Evolutionary conservation across 768 basidiomycete genomes (phyloP).

Genomic region (Harrya chromipes): DNA sequence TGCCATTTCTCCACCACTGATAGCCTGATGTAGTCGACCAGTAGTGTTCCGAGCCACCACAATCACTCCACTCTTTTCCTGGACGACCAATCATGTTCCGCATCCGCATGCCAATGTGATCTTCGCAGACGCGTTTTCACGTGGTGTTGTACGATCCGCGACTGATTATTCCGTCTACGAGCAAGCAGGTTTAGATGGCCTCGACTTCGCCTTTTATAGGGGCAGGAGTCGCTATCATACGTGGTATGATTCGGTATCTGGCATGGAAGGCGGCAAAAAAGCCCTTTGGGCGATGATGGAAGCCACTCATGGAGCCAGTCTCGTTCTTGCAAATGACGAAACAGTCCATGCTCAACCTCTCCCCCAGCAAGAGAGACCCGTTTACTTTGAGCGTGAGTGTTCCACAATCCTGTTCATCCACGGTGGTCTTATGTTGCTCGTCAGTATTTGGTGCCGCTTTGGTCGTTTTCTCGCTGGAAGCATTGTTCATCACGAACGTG

Average conservation of each 20-base stretch:
- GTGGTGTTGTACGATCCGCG: conserved; percentile 59
- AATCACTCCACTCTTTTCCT: conserved; percentile 51
- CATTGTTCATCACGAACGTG: conserved; percentile 55
- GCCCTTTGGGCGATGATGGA: conserved; percentile 84
- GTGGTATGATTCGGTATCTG: conserved; percentile 62
- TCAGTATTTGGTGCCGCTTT: conserved; percentile 59
- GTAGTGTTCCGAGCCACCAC: conserved; percentile 73
- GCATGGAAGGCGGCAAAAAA: conserved; percentile 49
- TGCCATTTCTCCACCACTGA: neutral
- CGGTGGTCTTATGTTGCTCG: neutral
- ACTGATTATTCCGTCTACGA: conserved; percentile 77
- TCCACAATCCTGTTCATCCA: neutral
- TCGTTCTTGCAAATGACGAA: conserved; percentile 49
- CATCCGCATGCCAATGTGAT: conserved; percentile 75
- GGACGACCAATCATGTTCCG: conserved; percentile 43
- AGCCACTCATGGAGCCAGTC: conserved; percentile 50
- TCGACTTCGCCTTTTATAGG: conserved; percentile 79
- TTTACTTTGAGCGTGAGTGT: conserved; percentile 73
- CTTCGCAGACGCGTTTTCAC: conserved; percentile 64
- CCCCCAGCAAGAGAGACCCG: conserved; percentile 31
- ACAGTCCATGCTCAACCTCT: conserved; percentile 24
- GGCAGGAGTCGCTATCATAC: conserved; percentile 78
- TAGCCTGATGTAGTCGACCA: conserved; percentile 51
- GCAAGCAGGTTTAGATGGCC: conserved; percentile 55
- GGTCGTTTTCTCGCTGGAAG: conserved; percentile 50